phyloP scores from a whole-genome alignment of 169 alveolate genomes.

The Plasmodium coatneyi region DNA sequence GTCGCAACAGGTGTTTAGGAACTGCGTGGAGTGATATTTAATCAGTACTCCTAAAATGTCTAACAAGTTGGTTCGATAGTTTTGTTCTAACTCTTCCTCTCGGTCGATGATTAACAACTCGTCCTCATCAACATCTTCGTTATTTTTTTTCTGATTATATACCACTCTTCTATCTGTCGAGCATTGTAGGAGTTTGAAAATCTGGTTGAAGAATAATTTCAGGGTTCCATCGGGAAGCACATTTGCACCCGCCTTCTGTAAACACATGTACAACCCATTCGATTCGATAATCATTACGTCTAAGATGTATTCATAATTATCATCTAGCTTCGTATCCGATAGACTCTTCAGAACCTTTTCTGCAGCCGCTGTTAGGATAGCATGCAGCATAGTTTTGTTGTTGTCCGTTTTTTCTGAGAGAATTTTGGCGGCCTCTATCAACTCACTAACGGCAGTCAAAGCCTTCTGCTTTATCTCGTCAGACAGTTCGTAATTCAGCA shows the following conservation, averaged over 20 bases:
- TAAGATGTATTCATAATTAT: slow-evolving; percentile 73
- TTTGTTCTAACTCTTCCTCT: slow-evolving; percentile 87
- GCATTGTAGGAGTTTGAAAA: slow-evolving; percentile 41
- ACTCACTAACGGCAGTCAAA: slow-evolving; percentile 85
- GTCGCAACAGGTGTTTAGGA: slow-evolving; percentile 82
- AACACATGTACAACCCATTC: slow-evolving; percentile 82
- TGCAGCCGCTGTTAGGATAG: slow-evolving; percentile 76
- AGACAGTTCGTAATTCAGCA: slow-evolving; percentile 81
- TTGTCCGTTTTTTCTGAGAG: slow-evolving; percentile 80
- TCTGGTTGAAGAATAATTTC: slow-evolving; percentile 54
- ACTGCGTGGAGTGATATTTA: slow-evolving; percentile 86
- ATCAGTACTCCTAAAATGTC: slow-evolving; percentile 85
- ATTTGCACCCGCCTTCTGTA: slow-evolving; percentile 86
- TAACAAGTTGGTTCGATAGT: slow-evolving; percentile 83
- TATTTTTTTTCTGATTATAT: slow-evolving; percentile 79
- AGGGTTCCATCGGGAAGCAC: slow-evolving; percentile 75
- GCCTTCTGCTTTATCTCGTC: slow-evolving; percentile 88
- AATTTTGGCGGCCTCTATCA: slow-evolving; percentile 85
- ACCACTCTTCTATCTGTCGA: slow-evolving; percentile 69
- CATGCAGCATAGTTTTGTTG: slow-evolving; percentile 78
- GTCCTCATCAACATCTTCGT: slow-evolving; percentile 85
- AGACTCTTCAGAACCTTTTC: slow-evolving; percentile 66
- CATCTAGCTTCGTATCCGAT: slow-evolving; percentile 66
- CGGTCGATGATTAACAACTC: slow-evolving; percentile 81
- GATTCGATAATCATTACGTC: slow-evolving; percentile 83